phyloP scores from a whole-genome alignment of 208 protist genomes.

The Herpetomonas tarakana region DNA sequence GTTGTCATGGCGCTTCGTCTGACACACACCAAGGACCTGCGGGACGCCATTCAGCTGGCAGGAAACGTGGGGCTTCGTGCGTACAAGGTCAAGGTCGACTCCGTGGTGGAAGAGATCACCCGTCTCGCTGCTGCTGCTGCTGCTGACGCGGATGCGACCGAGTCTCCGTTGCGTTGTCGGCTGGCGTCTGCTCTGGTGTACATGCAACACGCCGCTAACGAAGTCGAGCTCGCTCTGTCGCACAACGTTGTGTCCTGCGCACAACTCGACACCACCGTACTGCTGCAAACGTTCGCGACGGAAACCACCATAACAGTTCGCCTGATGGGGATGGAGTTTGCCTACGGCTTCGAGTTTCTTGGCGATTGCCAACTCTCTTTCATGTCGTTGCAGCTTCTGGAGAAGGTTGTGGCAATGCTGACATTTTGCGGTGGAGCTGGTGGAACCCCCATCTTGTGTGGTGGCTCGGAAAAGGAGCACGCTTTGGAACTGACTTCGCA shows the following conservation, averaged over 20 bases:
- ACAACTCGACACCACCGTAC: slow-evolving; percentile 61
- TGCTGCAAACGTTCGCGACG: slow-evolving; percentile 74
- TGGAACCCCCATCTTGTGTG: slow-evolving; percentile 26
- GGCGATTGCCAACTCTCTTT: slow-evolving; percentile 50
- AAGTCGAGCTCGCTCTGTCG: slow-evolving; percentile 45
- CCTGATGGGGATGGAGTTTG: slow-evolving; percentile 45
- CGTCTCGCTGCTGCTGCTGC: slow-evolving; percentile 21
- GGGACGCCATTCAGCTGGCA: slow-evolving; percentile 44
- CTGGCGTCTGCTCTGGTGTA: slow-evolving; percentile 52
- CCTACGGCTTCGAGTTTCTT: slow-evolving; percentile 84
- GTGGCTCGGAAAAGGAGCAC: slow-evolving; percentile 11
- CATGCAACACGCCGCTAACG: slow-evolving; percentile 42
- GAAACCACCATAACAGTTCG: slow-evolving; percentile 48
- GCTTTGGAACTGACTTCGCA: slow-evolving; percentile 18
- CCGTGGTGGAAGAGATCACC: slow-evolving; percentile 51
- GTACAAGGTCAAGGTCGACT: slow-evolving; percentile 46
- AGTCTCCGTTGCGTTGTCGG: slow-evolving; percentile 9
- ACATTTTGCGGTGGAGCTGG: slow-evolving; percentile 11
- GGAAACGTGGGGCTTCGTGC: slow-evolving; percentile 45
- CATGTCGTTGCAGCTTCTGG: slow-evolving; percentile 33
- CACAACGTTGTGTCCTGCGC: slow-evolving; percentile 38
- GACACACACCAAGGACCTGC: slow-evolving; percentile 62
- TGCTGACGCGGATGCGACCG: not conserved
- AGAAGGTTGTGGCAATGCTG: slow-evolving; percentile 14
- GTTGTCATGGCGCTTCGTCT: slow-evolving; percentile 65